Percentiles rank a stretch among this genome's conserved stretches.
phyloP scores from a whole-genome alignment of 768 basidiomycete genomes.

The Paxillus involutus region DNA sequence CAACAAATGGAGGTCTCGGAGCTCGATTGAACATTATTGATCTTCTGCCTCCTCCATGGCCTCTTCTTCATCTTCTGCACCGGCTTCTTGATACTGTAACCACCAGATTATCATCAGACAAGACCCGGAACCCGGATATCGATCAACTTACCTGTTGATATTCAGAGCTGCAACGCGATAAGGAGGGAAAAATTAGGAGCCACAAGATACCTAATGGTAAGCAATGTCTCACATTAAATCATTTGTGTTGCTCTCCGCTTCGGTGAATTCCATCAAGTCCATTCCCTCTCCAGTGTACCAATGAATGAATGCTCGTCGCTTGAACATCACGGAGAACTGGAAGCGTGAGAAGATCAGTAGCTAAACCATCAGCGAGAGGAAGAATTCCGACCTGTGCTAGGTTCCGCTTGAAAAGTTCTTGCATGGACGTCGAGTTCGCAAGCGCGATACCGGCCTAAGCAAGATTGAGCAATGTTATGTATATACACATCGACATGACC shows the following conservation, averaged over 20 bases:
- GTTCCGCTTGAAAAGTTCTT: conserved; percentile 82
- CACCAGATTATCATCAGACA: background rate
- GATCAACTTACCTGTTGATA: conserved; percentile 71
- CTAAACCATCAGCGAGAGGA: background rate
- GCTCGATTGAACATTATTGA: conserved; percentile 24
- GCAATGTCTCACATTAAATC: conserved; percentile 72
- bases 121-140: background rate
- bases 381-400: conserved; percentile 49
- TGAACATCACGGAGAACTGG: conserved; percentile 81
- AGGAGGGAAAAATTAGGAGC: conserved; percentile 6
- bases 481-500: conserved; percentile 14
- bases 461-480: conserved; percentile 8
- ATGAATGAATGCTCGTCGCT: conserved; percentile 82
- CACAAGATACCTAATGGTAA: background rate
- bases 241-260: conserved; percentile 80
- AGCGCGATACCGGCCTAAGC: conserved; percentile 66
- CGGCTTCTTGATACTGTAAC: conserved; percentile 61
- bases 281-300: conserved; percentile 93
- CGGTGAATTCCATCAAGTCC: conserved; percentile 81
- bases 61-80: conserved; percentile 42
- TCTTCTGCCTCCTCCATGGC: conserved; percentile 28
- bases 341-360: conserved; percentile 2
- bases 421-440: conserved; percentile 79
- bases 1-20: background rate
- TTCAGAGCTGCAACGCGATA: conserved; percentile 59